Evolutionary conservation across 495 filamentous ascomycete genomes (phyloP).

Genomic region (Aspergillus mulundensis): DNA sequence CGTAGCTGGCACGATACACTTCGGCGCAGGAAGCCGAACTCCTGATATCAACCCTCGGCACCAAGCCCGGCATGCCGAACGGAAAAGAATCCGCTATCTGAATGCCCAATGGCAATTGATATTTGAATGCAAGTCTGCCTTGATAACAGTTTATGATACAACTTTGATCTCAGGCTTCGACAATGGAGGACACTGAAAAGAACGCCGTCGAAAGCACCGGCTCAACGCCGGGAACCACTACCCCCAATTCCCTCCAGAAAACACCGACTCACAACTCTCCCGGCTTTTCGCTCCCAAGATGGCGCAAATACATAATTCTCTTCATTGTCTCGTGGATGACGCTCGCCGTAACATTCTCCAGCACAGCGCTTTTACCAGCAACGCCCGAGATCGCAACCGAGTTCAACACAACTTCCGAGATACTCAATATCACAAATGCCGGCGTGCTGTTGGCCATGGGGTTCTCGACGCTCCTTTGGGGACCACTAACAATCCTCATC

Average conservation of each 20-base stretch:
- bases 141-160: neutral
- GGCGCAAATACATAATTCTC: conserved; percentile 43
- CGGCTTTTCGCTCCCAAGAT: conserved; percentile 30
- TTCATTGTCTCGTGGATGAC: conserved; percentile 44
- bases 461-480: conserved; percentile 51
- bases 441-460: conserved; percentile 56
- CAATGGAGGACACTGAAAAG: neutral
- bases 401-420: conserved; percentile 34
- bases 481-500: conserved; percentile 40
- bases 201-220: neutral
- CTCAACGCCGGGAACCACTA: neutral
- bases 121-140: neutral
- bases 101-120: neutral
- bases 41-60: neutral
- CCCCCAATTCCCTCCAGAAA: neutral
- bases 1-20: neutral
- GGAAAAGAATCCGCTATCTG: neutral
- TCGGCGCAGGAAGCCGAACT: neutral
- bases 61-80: neutral
- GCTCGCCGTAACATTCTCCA: conserved; percentile 40
- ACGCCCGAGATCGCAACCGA: conserved; percentile 39
- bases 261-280: neutral
- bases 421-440: conserved; percentile 44
- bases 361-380: conserved; percentile 40
- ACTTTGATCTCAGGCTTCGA: neutral